Evolutionary conservation across 345 rosid genomes (phyloP), one percentile per base, ranked within the genome.

Genomic region (Salix brachista): DNA sequence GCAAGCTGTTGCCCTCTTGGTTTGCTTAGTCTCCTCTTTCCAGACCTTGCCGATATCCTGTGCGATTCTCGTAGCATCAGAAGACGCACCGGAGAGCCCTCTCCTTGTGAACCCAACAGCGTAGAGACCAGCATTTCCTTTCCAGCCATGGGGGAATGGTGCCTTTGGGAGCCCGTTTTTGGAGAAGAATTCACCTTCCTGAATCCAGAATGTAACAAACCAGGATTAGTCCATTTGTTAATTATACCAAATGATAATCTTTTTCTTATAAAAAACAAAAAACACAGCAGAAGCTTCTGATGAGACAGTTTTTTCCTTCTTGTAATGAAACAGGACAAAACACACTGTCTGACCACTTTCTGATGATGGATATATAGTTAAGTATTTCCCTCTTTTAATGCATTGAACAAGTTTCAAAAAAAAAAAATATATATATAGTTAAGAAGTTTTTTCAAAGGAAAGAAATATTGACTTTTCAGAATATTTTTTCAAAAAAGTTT

Each of bases 51-150:
- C 86, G 70, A 93, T 93, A 70, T 93, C 99, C 65, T 86, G 87
- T 19, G 94, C 93, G 7, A 93, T 89, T 69, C 82, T 89, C 61
- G 84, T 74, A 8, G 98, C 92, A 73, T 94, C 97, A 3, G 86
- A 69, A 2, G 94, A 89, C 44, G 94, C 94, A 64, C 98, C 98
- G 19, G 95, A 89, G 69, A 94, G 84, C 19, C 93, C 98, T 89
- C 89, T 94, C 80, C 84, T 90, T 17, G 98, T 90, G 84, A 94
- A 94, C 75, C 98, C 98, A 41, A 89, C 98, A 34, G 97, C 97
- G 78, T 94, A 94, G 54, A 94, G 84, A 67, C 98, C 97, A 0
- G 87, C 82, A 34, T 80, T 85, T 26, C 97, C 97, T 86, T 94
- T 94, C 98, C 98, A 94, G 7, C 93, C 94, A 80, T 90, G 83